Percentiles rank a stretch among this genome's conserved stretches.
Evolutionary conservation across 2,329 filamentous ascomycete species (phyloP).

Genomic region (Plenodomus tracheiphilus): DNA sequence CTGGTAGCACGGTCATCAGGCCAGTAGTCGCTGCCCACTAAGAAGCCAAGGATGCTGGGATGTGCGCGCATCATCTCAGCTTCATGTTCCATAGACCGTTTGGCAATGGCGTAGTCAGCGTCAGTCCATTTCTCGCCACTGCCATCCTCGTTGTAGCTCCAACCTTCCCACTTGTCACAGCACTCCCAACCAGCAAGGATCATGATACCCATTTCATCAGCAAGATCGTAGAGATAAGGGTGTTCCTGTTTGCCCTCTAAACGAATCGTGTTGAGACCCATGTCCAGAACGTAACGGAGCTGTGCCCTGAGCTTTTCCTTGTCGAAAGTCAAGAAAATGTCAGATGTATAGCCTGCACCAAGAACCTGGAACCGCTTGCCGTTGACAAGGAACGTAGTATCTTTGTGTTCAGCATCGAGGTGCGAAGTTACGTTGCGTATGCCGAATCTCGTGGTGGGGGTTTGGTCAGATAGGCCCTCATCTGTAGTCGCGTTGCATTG

Average conservation of each 20-base stretch:
- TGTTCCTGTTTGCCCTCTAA: conserved; percentile 69
- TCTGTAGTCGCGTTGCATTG: conserved; percentile 32
- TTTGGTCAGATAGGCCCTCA: conserved; percentile 39
- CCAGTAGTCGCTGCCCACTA: conserved; percentile 67
- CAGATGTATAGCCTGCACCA: conserved; percentile 63
- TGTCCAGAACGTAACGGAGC: conserved; percentile 59
- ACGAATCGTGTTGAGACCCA: conserved; percentile 66
- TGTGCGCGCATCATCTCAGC: conserved; percentile 63
- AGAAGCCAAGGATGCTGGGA: conserved; percentile 61
- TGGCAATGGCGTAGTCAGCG: conserved; percentile 59
- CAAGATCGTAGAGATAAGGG: conserved; percentile 61
- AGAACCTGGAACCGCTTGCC: conserved; percentile 62
- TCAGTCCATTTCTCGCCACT: conserved; percentile 54
- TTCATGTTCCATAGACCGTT: conserved; percentile 62
- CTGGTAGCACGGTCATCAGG: conserved; percentile 60
- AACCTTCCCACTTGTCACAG: conserved; percentile 70
- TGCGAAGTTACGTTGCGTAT: conserved; percentile 58
- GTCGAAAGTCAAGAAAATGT: conserved; percentile 65
- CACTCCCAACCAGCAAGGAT: conserved; percentile 67
- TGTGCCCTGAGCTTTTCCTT: conserved; percentile 52
- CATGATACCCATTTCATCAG: conserved; percentile 64
- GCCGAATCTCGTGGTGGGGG: conserved; percentile 50
- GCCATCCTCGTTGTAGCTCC: conserved; percentile 62
- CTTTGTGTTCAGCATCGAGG: conserved; percentile 55
- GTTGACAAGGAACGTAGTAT: conserved; percentile 61